phyloP scores from a whole-genome alignment of 139 green algal genomes.

The Coelastrella sp. region DNA sequence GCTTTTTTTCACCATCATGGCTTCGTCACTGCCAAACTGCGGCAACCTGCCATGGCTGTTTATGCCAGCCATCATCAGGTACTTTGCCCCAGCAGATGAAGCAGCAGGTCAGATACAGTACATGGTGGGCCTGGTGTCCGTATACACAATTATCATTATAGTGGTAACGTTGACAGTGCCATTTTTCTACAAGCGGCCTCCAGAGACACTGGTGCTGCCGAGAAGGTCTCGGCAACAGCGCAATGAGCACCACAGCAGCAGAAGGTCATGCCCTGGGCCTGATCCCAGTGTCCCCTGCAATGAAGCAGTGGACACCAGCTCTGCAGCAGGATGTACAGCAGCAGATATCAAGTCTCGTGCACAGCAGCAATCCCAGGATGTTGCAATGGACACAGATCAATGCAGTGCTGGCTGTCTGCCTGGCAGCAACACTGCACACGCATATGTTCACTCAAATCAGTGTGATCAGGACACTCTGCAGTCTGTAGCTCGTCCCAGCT shows the following conservation, averaged over 20 bases:
- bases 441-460: no score
- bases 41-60: constrained; percentile 51
- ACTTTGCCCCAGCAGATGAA: background rate
- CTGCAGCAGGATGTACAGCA: background rate
- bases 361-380: background rate
- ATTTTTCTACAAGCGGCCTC: constrained; percentile 31
- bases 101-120: constrained; percentile 9
- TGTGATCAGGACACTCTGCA: no score
- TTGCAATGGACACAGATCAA: no score
- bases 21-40: constrained; percentile 24
- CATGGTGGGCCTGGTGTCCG: constrained; percentile 35
- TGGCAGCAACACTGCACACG: no score
- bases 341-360: background rate
- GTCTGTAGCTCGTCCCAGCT: background rate
- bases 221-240: background rate
- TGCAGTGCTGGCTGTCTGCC: no score
- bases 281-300: no score
- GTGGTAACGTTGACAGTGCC: constrained; percentile 34
- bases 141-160: constrained; percentile 46
- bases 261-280: no score
- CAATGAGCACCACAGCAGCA: background rate
- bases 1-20: constrained; percentile 46
- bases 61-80: constrained; percentile 36
- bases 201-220: constrained; percentile 35
- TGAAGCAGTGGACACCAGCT: no score